phyloP scores from a whole-genome alignment of 192 early-diverging fungal genomes.

The Podila minutissima region DNA sequence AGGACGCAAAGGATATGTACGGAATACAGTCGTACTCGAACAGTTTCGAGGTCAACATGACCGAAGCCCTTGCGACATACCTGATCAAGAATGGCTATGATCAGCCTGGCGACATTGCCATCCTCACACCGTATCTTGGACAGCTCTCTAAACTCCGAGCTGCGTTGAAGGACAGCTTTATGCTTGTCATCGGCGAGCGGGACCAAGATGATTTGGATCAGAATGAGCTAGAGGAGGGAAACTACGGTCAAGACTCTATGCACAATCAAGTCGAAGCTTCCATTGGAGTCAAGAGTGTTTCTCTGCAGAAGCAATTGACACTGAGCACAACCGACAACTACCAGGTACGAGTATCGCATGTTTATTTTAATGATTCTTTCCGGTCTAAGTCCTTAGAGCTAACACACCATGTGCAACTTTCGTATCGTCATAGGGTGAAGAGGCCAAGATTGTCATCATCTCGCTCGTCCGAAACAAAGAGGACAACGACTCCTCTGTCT shows the following conservation, averaged over 20 bases:
- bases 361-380: no score
- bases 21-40: constrained; percentile 59
- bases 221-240: constrained; percentile 20
- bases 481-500: background rate
- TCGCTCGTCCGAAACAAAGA: constrained; percentile 52
- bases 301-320: no score
- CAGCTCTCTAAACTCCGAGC: constrained; percentile 57
- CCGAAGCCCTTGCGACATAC: constrained; percentile 55
- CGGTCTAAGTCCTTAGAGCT: no score
- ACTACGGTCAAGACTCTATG: background rate
- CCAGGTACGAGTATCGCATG: no score
- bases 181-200: constrained; percentile 46
- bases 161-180: constrained; percentile 21
- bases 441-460: constrained; percentile 55
- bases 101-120: constrained; percentile 56
- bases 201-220: constrained; percentile 43
- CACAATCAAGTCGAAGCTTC: no score
- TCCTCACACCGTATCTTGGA: constrained; percentile 65
- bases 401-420: no score
- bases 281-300: no score
- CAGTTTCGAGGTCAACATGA: constrained; percentile 61
- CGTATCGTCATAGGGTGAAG: constrained; percentile 31
- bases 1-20: constrained; percentile 49
- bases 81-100: constrained; percentile 62
- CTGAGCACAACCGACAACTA: no score